phyloP scores from a whole-genome alignment of 73 alveolate species.

The Tetrahymena elliotti region DNA sequence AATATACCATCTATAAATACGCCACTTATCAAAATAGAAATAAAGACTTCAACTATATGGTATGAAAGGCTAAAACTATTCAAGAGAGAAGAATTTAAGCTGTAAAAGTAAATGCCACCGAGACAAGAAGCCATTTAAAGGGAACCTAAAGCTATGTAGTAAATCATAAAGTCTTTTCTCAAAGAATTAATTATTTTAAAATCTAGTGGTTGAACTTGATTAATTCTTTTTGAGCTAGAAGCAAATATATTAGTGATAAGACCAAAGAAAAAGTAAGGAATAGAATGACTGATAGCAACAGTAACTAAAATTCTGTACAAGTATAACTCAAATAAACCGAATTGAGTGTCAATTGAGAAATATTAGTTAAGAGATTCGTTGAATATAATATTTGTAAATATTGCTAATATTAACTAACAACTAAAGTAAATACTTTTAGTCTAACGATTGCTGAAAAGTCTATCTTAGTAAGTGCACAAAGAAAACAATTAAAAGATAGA shows the following conservation, averaged over 20 bases:
- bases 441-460: not conserved
- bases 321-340: not conserved
- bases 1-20: not conserved
- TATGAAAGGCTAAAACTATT: not conserved
- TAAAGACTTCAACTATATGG: not conserved
- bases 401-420: not conserved
- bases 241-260: not conserved
- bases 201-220: not conserved
- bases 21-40: not conserved
- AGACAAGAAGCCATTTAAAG: not conserved
- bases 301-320: not conserved
- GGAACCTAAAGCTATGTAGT: not conserved
- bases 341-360: not conserved
- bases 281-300: not conserved
- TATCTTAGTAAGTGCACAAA: not conserved
- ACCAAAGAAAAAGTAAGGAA: not conserved
- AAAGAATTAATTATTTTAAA: not conserved
- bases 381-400: not conserved
- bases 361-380: not conserved
- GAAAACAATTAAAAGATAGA: not conserved
- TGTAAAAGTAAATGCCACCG: not conserved
- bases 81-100: not conserved
- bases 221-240: not conserved
- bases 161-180: not conserved
- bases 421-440: not conserved